Percentiles rank a stretch among this genome's conserved stretches.
These are phyloP conservation scores for Oleoguttula mirabilis DNA, from an alignment of 495 filamentous ascomycete species.

Conservation along the genomic window DNA sequence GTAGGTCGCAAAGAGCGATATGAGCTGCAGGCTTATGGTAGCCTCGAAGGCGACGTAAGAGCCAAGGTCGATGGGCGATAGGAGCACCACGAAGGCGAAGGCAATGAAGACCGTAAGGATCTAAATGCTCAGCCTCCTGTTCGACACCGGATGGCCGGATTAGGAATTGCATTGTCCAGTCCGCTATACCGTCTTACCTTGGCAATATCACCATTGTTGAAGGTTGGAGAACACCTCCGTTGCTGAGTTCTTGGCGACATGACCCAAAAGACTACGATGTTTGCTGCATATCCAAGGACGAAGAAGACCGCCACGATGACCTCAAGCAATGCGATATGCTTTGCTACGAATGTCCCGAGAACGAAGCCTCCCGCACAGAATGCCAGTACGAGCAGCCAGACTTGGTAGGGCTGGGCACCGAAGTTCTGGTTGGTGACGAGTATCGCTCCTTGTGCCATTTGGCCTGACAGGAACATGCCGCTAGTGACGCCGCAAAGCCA, in stretches of 20 bases:
- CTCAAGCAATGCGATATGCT: constrained; percentile 19
- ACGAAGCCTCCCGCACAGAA: constrained; percentile 22
- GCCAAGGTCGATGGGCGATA: constrained; percentile 51
- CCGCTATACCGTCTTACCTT: neutral
- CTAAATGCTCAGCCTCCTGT: constrained; percentile 20
- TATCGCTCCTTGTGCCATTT: constrained; percentile 34
- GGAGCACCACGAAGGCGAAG: constrained; percentile 38
- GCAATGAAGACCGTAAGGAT: constrained; percentile 34
- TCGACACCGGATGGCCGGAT: neutral
- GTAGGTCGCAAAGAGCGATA: constrained; percentile 3
- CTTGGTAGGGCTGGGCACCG: constrained; percentile 31
- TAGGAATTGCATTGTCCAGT: neutral
- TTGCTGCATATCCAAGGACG: constrained; percentile 1
- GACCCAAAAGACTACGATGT: neutral
- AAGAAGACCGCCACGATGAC: constrained; percentile 22
- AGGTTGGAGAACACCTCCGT: constrained; percentile 8
- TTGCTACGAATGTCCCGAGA: constrained; percentile 18
- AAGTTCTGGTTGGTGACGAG: constrained; percentile 32
- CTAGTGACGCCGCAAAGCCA: constrained; percentile 24
- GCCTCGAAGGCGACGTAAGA: constrained; percentile 38
- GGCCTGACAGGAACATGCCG: constrained; percentile 17
- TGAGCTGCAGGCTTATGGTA: constrained; percentile 5
- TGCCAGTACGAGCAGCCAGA: constrained; percentile 31
- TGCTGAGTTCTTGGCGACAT: neutral
- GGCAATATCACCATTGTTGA: neutral